Evolutionary conservation across 2,329 filamentous ascomycete genomes (phyloP).

Genomic region (Colletotrichum sp.): DNA sequence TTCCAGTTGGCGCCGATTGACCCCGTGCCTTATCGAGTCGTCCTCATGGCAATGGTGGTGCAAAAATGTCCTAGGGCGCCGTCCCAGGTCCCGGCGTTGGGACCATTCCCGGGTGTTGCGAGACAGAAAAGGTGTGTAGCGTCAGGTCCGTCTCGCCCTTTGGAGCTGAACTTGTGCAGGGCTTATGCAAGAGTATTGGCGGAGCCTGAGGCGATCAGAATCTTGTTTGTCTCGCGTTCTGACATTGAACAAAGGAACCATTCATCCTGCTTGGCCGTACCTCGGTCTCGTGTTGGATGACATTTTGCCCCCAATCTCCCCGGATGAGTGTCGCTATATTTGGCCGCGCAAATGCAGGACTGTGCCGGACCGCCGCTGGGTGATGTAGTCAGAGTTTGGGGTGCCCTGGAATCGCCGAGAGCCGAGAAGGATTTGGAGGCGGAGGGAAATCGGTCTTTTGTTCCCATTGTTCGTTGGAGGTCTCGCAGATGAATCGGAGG

Average conservation of each 20-base stretch:
- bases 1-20: background rate
- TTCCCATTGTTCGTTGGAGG: background rate
- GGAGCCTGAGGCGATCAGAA: background rate
- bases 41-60: background rate
- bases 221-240: slow-evolving; percentile 3
- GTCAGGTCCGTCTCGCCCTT: background rate
- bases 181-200: background rate
- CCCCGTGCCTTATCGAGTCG: background rate
- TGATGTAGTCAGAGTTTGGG: background rate
- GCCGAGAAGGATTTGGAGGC: background rate
- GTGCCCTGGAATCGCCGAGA: background rate
- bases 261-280: background rate
- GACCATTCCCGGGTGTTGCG: background rate
- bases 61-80: background rate
- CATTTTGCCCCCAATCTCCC: background rate
- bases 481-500: background rate
- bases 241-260: background rate
- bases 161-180: background rate
- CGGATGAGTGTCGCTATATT: background rate
- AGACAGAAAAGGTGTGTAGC: background rate
- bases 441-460: background rate
- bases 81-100: background rate
- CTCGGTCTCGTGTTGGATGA: background rate
- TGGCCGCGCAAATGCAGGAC: background rate
- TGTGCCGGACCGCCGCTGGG: background rate